Percentiles rank a stretch among this genome's conserved stretches.
phyloP scores from a whole-genome alignment of 176 grass and related monocot genomes.

The Melocanna baccifera region DNA sequence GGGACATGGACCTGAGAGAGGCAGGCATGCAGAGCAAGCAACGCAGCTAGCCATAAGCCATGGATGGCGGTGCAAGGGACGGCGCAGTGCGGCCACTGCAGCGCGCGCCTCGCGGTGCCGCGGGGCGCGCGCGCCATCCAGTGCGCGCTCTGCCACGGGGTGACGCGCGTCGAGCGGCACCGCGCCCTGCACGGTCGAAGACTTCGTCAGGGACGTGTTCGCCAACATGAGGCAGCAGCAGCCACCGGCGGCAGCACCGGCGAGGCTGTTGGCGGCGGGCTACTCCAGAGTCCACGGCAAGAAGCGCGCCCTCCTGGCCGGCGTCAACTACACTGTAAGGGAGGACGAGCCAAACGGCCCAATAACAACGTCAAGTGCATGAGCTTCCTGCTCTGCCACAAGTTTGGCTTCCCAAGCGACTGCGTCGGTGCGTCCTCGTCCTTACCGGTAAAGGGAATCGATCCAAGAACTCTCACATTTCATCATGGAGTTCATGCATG shows the following conservation, averaged over 20 bases:
- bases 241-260: too few relatives aligned
- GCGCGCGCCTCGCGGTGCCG: conserved; percentile 11
- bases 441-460: conserved; percentile 51
- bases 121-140: conserved; percentile 21
- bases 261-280: conserved; percentile 24
- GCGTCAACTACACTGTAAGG: conserved; percentile 62
- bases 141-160: conserved; percentile 48
- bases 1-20: too few relatives aligned
- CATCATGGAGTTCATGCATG: too few relatives aligned
- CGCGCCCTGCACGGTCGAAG: too few relatives aligned
- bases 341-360: conserved; percentile 59
- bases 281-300: conserved; percentile 45
- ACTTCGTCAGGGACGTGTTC: too few relatives aligned
- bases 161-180: conserved; percentile 34
- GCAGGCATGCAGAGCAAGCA: too few relatives aligned
- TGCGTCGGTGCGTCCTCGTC: conserved; percentile 61
- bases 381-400: conserved; percentile 49
- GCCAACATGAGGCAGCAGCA: too few relatives aligned
- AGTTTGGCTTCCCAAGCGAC: conserved; percentile 58
- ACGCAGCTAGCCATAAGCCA: too few relatives aligned
- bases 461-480: background rate
- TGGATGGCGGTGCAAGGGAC: too few relatives aligned
- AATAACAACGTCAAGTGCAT: conserved; percentile 74
- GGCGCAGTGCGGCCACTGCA: conserved; percentile 52
- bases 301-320: conserved; percentile 84